Evolutionary conservation across 2,329 filamentous ascomycete genomes (phyloP).

Genomic region (Zalaria obscura): DNA sequence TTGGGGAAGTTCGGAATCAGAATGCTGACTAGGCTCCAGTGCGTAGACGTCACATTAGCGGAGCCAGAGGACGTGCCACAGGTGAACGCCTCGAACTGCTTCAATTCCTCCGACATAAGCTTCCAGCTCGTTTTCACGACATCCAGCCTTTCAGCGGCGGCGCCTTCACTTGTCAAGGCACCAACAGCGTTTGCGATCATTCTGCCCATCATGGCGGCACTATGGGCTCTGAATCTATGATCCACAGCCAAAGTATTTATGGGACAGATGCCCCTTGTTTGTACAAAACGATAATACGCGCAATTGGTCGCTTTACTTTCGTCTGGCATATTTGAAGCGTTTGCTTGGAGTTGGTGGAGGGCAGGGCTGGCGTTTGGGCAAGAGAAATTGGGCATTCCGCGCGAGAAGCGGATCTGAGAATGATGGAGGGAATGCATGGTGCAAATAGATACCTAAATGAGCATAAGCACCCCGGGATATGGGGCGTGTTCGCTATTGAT

Average conservation of each 20-base stretch:
- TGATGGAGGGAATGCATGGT: no score
- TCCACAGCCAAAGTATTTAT: background rate
- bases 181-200: background rate
- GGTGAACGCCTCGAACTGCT: conserved; percentile 75
- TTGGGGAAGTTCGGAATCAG: background rate
- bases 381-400: no score
- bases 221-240: background rate
- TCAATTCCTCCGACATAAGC: conserved; percentile 64
- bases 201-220: background rate
- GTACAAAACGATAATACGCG: no score
- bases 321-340: no score
- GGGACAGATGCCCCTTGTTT: background rate
- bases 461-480: no score
- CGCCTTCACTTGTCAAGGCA: background rate
- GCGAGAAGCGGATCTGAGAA: no score
- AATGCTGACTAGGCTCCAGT: conserved; percentile 36
- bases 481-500: no score
- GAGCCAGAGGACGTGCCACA: conserved; percentile 61
- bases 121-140: conserved; percentile 64
- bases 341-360: background rate
- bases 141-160: conserved; percentile 11
- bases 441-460: no score
- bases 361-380: no score
- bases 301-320: no score
- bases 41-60: conserved; percentile 86